A percentile compares a stretch with the other conserved stretches of the same genome.
These are phyloP conservation scores for Kockovaella imperatae DNA, from an alignment of 768 basidiomycete species.

Conservation along the genomic window DNA sequence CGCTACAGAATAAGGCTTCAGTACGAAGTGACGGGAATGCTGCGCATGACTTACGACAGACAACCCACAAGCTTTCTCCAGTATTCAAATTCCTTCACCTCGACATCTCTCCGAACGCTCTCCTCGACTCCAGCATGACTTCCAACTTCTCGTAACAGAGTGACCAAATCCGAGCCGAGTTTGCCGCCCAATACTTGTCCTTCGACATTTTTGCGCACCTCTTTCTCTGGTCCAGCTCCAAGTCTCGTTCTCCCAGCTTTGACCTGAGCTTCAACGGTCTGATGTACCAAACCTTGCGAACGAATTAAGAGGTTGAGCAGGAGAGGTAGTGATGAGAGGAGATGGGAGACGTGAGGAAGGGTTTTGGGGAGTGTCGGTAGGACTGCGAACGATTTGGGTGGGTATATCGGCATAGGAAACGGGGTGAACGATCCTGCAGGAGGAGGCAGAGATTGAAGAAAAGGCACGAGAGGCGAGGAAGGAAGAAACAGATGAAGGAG, in stretches of 20 bases:
- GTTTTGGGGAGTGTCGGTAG: constrained; percentile 60
- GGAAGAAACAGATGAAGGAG: constrained; percentile 67
- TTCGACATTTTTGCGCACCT: constrained; percentile 36
- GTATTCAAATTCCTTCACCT: constrained; percentile 32
- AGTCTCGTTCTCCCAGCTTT: constrained; percentile 70
- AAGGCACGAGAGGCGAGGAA: constrained; percentile 57
- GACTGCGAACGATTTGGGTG: constrained; percentile 46
- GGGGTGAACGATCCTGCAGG: constrained; percentile 43
- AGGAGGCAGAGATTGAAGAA: constrained; percentile 65
- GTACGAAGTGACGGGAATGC: not conserved
- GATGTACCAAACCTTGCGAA: constrained; percentile 15
- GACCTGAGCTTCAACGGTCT: constrained; percentile 51
- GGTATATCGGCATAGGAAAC: constrained; percentile 29
- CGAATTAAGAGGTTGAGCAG: constrained; percentile 61
- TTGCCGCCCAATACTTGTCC: constrained; percentile 26
- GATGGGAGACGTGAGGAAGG: constrained; percentile 51
- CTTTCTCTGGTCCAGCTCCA: constrained; percentile 46
- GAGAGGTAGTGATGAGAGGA: constrained; percentile 59
- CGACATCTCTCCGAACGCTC: constrained; percentile 27
- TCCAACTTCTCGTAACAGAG: constrained; percentile 28
- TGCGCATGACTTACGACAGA: constrained; percentile 11
- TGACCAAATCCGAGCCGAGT: constrained; percentile 30
- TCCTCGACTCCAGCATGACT: constrained; percentile 26
- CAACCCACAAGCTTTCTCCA: constrained; percentile 27
- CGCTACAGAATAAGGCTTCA: no score